Base-by-base conservation (phyloP, 2,329 filamentous ascomycete species). In the Leptodontidium sp. region DNA sequence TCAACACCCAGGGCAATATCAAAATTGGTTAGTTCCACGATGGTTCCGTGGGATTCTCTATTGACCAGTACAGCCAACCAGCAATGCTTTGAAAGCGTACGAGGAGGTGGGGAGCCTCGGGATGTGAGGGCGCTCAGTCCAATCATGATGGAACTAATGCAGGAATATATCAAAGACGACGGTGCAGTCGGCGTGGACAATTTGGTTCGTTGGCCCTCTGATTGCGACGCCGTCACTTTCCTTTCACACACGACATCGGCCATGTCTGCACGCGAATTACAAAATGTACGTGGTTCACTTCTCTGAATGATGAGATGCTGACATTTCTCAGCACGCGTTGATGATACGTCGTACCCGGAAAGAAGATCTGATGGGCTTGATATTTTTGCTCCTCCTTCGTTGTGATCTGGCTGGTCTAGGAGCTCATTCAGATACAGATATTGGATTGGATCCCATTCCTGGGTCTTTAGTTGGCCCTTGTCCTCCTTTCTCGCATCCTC, bases 141-240 rank as follows among this genome's bases (percentile, higher is more conserved):
- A n/a, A n/a, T n/a, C n/a, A n/a, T n/a, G n/a, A n/a, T n/a, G n/a
- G n/a, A n/a, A n/a, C n/a, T n/a, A n/a, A n/a, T n/a, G n/a, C n/a
- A n/a, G n/a, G n/a, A n/a, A n/a, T n/a, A n/a, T n/a, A n/a, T n/a
- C n/a, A n/a, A n/a, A n/a, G n/a, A n/a, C n/a, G n/a, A n/a, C n/a
- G n/a, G n/a, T n/a, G n/a, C n/a, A n/a, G n/a, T n/a, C n/a, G n/a
- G n/a, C n/a, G n/a, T n/a, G 76, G 74, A 79, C 65, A 68, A 80
- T 69, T 38, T 77, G 52, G 53, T 75, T 66, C 73, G 76, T 65
- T 81, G 75, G 78, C 74, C 68, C 57, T 67, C 65, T 55, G 70
- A 73, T 52, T 77, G 75, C 21, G 66, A 75, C 66, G 70, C 77
- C 45, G 67, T 79, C 61, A 68, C 67, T 61, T 80, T 81, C 70